Conservation (phyloP, 257 asterid genomes). For the Linderniella brevidens region DNA sequence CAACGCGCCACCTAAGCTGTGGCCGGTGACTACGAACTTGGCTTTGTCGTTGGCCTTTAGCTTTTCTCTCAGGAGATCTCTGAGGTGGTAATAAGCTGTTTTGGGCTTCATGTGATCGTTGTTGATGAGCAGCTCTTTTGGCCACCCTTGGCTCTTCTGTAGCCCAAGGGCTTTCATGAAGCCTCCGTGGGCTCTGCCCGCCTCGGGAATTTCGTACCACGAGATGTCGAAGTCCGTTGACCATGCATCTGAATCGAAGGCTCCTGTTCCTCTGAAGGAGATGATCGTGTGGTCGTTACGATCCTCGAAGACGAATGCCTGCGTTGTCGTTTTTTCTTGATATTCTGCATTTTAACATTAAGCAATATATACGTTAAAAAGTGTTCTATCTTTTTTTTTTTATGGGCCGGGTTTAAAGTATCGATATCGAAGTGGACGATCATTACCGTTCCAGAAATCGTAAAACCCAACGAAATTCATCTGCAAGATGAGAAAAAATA, state of each 20-base stretch:
- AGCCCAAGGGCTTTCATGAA: constrained; percentile 89
- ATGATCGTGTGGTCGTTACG: constrained; percentile 59
- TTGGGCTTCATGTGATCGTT: constrained; percentile 15
- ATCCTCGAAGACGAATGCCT: constrained; percentile 69
- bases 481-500: constrained; percentile 20
- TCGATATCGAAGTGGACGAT: not conserved
- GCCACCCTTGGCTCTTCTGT: constrained; percentile 35
- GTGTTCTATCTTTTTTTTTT: constrained; percentile 25
- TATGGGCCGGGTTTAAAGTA: constrained; percentile 14
- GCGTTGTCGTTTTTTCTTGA: constrained; percentile 64
- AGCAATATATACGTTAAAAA: not conserved
- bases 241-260: constrained; percentile 95
- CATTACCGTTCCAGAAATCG: constrained; percentile 89
- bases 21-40: constrained; percentile 68
- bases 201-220: constrained; percentile 76
- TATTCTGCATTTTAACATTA: constrained; percentile 29
- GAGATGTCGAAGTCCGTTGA: constrained; percentile 83
- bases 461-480: constrained; percentile 87
- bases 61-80: constrained; percentile 33
- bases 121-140: constrained; percentile 10
- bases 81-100: constrained; percentile 60
- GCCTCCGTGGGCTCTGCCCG: constrained; percentile 92
- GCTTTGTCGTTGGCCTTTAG: constrained; percentile 56
- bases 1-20: constrained; percentile 90
- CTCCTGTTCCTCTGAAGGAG: constrained; percentile 90